Conservation (phyloP, 768 basidiomycete genomes). For the Daedaleopsis nitida region DNA sequence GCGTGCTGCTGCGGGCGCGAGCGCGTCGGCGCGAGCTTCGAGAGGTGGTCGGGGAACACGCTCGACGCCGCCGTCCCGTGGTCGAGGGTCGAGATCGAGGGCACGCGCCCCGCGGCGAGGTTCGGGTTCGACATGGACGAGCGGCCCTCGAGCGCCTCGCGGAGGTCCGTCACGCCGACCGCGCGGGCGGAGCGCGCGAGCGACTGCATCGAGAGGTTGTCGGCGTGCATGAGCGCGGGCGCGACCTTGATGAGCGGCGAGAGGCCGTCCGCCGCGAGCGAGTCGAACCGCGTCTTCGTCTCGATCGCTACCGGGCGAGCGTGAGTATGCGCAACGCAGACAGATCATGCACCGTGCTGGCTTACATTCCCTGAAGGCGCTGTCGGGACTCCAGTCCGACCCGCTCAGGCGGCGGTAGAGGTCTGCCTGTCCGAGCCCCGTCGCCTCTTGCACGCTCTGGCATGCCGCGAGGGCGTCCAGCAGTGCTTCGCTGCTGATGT, state of each 20-base stretch:
- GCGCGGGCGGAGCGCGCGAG: conserved; percentile 76
- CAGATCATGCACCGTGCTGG: background rate
- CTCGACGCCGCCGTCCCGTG: conserved; percentile 49
- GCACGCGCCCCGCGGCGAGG: conserved; percentile 51
- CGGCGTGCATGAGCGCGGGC: conserved; percentile 86
- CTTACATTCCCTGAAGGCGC: conserved; percentile 78
- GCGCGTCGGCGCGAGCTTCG: conserved; percentile 53
- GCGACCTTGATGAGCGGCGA: conserved; percentile 80
- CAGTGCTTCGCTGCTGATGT: conserved; percentile 56
- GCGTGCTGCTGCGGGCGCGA: conserved; percentile 53
- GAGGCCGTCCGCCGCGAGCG: conserved; percentile 65
- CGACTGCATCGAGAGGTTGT: conserved; percentile 87
- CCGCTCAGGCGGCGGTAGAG: conserved; percentile 55
- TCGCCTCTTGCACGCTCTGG: conserved; percentile 58
- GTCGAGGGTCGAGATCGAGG: conserved; percentile 79
- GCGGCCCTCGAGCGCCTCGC: conserved; percentile 87
- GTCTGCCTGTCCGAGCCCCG: conserved; percentile 59
- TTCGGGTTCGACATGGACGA: conserved; percentile 81
- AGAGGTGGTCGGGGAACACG: conserved; percentile 40
- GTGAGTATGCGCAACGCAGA: background rate
- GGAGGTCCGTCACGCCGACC: conserved; percentile 84
- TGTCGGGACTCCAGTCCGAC: conserved; percentile 69
- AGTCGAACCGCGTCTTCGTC: conserved; percentile 52
- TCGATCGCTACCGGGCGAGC: conserved; percentile 50
- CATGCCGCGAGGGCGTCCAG: conserved; percentile 58